A percentile compares a stretch with the other conserved stretches of the same genome.
phyloP scores from a whole-genome alignment of 768 basidiomycete species.

The Saitozyma sp. region DNA sequence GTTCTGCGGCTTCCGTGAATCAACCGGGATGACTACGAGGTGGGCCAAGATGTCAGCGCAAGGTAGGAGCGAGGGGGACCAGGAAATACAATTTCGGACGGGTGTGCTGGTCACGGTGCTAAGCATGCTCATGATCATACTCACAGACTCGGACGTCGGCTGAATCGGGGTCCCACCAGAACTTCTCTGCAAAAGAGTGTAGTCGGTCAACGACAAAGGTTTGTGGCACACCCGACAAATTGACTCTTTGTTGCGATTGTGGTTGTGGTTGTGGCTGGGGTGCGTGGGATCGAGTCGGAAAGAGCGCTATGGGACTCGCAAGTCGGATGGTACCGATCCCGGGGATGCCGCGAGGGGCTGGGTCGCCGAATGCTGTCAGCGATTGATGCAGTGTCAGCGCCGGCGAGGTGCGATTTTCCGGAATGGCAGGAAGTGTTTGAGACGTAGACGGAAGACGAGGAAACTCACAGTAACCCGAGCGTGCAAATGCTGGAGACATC shows the following conservation, averaged over 20 bases:
- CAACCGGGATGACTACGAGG: constrained; percentile 2
- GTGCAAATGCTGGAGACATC: neutral
- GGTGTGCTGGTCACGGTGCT: neutral
- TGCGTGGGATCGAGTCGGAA: neutral
- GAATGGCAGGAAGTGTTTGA: too few relatives aligned
- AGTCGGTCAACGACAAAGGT: constrained; percentile 34
- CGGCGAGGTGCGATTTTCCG: too few relatives aligned
- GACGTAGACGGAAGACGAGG: too few relatives aligned
- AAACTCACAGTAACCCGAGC: too few relatives aligned
- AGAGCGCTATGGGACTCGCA: constrained; percentile 9
- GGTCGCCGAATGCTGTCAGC: constrained; percentile 11
- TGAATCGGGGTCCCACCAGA: constrained; percentile 35
- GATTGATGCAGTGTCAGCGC: constrained; percentile 17
- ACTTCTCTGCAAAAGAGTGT: constrained; percentile 28
- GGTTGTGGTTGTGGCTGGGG: neutral
- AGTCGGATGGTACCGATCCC: neutral
- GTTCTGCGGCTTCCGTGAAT: neutral
- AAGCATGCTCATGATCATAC: constrained; percentile 1
- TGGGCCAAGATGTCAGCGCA: neutral
- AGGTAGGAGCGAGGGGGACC: neutral
- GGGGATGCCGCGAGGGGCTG: neutral
- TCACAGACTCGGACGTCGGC: constrained; percentile 36
- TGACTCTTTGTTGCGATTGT: constrained; percentile 5
- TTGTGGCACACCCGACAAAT: constrained; percentile 10
- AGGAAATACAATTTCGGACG: neutral